phyloP scores from a whole-genome alignment of 2,329 filamentous ascomycete species.

The Zarea fungicola region DNA sequence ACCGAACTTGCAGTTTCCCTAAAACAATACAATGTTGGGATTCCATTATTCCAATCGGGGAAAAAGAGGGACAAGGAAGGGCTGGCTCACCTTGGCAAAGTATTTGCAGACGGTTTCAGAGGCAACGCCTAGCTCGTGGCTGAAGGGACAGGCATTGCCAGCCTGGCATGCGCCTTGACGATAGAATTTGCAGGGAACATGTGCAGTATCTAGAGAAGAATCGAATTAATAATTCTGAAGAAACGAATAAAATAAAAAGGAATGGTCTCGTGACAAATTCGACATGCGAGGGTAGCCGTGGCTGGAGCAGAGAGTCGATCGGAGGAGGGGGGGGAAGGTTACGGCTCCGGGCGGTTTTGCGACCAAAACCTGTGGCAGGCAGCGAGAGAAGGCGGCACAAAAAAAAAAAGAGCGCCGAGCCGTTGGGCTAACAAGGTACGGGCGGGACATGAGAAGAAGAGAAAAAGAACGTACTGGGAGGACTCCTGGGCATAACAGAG shows the following conservation, averaged over 20 bases:
- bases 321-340: background rate
- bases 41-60: background rate
- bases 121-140: slow-evolving; percentile 81
- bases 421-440: background rate
- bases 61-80: slow-evolving; percentile 11
- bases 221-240: too few species aligned
- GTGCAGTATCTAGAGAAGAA: slow-evolving; percentile 69
- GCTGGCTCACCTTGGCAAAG: slow-evolving; percentile 78
- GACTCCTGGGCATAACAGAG: slow-evolving; percentile 58
- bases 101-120: slow-evolving; percentile 95
- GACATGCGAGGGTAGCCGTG: background rate
- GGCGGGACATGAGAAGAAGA: background rate
- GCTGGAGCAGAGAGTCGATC: slow-evolving; percentile 17
- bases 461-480: slow-evolving; percentile 50
- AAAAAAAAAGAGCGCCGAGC: slow-evolving; percentile 4
- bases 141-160: slow-evolving; percentile 91
- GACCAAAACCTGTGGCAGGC: too few species aligned
- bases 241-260: too few species aligned
- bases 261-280: background rate
- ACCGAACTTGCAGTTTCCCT: slow-evolving; percentile 99
- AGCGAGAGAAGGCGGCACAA: background rate
- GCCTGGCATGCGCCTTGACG: slow-evolving; percentile 94
- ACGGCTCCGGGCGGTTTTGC: too few species aligned
- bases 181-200: slow-evolving; percentile 99
- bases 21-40: too few species aligned